Percentiles rank a stretch among this genome's conserved stretches.
Evolutionary conservation across 495 filamentous ascomycete species (phyloP).

Genomic region (Saxophila tyrrhenica): DNA sequence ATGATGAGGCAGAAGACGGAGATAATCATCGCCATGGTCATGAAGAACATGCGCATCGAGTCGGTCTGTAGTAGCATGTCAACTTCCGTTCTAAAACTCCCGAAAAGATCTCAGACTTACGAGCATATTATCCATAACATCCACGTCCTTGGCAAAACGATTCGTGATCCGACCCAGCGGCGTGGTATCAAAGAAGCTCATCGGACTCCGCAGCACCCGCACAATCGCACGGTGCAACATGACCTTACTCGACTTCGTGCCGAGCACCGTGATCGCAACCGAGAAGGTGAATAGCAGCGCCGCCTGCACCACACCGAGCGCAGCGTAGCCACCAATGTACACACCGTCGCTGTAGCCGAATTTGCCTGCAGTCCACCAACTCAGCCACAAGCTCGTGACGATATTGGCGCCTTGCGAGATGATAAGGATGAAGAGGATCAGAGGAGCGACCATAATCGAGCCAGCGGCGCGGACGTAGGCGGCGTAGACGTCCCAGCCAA

Average conservation of each 20-base stretch:
- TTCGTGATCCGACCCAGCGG: slow-evolving; percentile 95
- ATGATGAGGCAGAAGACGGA: slow-evolving; percentile 83
- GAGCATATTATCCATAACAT: slow-evolving; percentile 74
- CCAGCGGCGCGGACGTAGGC: slow-evolving; percentile 76
- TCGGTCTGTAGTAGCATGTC: slow-evolving; percentile 52
- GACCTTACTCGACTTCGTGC: slow-evolving; percentile 67
- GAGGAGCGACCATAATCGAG: slow-evolving; percentile 52
- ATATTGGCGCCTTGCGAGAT: slow-evolving; percentile 74
- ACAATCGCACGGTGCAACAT: slow-evolving; percentile 76
- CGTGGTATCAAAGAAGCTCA: slow-evolving; percentile 97
- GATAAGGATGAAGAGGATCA: slow-evolving; percentile 54
- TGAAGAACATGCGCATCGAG: slow-evolving; percentile 83
- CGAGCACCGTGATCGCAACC: slow-evolving; percentile 58
- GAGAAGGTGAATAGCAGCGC: slow-evolving; percentile 70
- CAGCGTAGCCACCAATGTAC: slow-evolving; percentile 73
- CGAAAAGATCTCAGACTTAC: background rate
- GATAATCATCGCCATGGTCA: slow-evolving; percentile 59
- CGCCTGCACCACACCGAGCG: slow-evolving; percentile 57
- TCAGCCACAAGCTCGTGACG: slow-evolving; percentile 79
- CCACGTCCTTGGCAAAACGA: slow-evolving; percentile 89
- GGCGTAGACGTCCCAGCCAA: slow-evolving; percentile 71
- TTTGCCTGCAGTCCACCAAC: slow-evolving; percentile 70
- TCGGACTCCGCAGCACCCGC: slow-evolving; percentile 74
- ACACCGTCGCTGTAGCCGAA: slow-evolving; percentile 39
- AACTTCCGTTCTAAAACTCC: too few species aligned